Percentiles rank a stretch among this genome's conserved stretches.
Conservation (phyloP, 148 eudicot genomes). For the Camellia japonica region DNA sequence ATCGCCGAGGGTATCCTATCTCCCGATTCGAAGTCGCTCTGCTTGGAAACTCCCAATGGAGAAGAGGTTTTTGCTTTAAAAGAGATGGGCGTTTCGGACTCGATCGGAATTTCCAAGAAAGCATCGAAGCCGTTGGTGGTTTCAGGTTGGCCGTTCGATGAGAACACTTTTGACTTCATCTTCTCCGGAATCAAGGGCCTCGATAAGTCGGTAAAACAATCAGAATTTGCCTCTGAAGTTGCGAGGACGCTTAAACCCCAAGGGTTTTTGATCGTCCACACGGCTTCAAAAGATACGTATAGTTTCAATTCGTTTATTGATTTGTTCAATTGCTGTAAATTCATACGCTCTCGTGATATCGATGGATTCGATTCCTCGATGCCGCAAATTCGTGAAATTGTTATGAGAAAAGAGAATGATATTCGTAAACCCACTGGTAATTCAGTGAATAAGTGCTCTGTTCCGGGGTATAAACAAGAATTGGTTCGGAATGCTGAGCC, state of each 20-base stretch:
- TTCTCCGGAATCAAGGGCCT: conserved; percentile 47
- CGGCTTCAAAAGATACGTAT: conserved; percentile 66
- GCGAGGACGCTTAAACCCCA: conserved; percentile 65
- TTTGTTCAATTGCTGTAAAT: conserved; percentile 75
- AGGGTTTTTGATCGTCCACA: conserved; percentile 81
- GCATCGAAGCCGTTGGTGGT: conserved; percentile 52
- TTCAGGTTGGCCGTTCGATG: conserved; percentile 41
- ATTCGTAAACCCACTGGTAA: background rate
- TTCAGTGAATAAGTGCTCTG: conserved; percentile 45
- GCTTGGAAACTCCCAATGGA: conserved; percentile 46
- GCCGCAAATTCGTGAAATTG: conserved; percentile 60
- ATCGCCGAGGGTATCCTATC: conserved; percentile 55
- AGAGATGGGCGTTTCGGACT: conserved; percentile 53
- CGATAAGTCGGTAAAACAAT: conserved; percentile 32
- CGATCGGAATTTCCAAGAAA: conserved; percentile 52
- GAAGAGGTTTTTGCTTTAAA: conserved; percentile 57
- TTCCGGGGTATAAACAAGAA: conserved; percentile 65
- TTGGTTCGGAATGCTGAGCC: conserved; percentile 65
- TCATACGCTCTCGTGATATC: conserved; percentile 52
- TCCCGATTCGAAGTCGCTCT: conserved; percentile 45
- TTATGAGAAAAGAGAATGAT: conserved; percentile 48
- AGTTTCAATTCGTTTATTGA: conserved; percentile 81
- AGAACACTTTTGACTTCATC: conserved; percentile 53
- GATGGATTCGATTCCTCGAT: conserved; percentile 32
- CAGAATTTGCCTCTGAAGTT: conserved; percentile 43